Conservation (phyloP, 2,329 filamentous ascomycete genomes). For the Annulohypoxylon truncatum region DNA sequence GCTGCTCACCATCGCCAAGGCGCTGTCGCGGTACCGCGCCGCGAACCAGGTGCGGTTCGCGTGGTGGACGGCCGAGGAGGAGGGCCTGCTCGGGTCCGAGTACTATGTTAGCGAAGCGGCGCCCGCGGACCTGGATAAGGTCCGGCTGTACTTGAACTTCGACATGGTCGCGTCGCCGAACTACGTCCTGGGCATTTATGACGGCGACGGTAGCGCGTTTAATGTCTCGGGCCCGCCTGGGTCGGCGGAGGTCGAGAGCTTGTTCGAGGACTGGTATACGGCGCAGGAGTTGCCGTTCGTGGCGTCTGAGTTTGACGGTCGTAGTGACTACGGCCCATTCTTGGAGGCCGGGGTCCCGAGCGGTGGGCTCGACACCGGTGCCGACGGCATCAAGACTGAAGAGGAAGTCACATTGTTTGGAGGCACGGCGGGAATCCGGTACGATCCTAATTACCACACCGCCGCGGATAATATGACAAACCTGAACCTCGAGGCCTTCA, state of each 20-base stretch:
- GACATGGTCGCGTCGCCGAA: slow-evolving; percentile 71
- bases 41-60: slow-evolving; percentile 72
- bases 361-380: slow-evolving; percentile 70
- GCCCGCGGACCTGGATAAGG: slow-evolving; percentile 63
- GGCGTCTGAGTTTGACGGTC: slow-evolving; percentile 71
- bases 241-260: slow-evolving; percentile 64
- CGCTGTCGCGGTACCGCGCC: slow-evolving; percentile 66
- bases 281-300: slow-evolving; percentile 62
- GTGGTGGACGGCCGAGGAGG: slow-evolving; percentile 74
- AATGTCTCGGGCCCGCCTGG: slow-evolving; percentile 66
- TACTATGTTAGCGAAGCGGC: slow-evolving; percentile 63
- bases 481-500: slow-evolving; percentile 64
- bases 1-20: slow-evolving; percentile 68
- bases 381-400: slow-evolving; percentile 68
- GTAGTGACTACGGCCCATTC: slow-evolving; percentile 70
- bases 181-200: slow-evolving; percentile 59
- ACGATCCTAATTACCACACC: slow-evolving; percentile 68
- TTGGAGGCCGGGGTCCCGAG: slow-evolving; percentile 65
- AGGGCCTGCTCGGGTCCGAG: slow-evolving; percentile 69
- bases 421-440: slow-evolving; percentile 63
- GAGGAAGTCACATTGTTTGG: slow-evolving; percentile 65
- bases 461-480: slow-evolving; percentile 65
- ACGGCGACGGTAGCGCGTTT: slow-evolving; percentile 67
- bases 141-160: slow-evolving; percentile 71
- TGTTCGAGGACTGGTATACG: slow-evolving; percentile 63